A percentile compares a stretch with the other conserved stretches of the same genome.
These are phyloP conservation scores for Linaria vulgaris DNA, from an alignment of 257 asterid species.

Conservation along the genomic window DNA sequence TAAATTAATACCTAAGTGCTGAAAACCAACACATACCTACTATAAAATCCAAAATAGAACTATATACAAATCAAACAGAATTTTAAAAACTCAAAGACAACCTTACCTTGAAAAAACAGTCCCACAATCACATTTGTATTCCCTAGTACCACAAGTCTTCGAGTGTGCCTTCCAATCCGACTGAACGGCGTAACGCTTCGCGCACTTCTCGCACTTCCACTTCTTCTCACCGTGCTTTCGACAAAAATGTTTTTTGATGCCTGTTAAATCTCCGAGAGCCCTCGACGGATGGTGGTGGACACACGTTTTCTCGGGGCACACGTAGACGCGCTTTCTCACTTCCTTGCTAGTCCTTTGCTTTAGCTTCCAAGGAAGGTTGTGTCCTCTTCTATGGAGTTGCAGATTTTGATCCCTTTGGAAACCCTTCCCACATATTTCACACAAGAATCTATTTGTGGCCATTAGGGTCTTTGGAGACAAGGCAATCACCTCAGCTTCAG, in stretches of 20 bases:
- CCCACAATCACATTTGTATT: constrained; percentile 91
- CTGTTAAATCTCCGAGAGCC: constrained; percentile 91
- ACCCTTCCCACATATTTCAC: constrained; percentile 94
- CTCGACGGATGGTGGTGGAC: constrained; percentile 80
- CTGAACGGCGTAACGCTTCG: constrained; percentile 82
- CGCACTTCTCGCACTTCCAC: constrained; percentile 93
- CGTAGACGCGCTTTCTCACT: constrained; percentile 72
- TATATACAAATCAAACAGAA: too few relatives aligned
- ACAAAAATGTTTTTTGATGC: constrained; percentile 88
- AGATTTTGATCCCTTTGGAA: constrained; percentile 89
- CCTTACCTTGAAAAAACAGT: constrained; percentile 76
- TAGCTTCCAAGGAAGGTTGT: constrained; percentile 89
- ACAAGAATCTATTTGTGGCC: constrained; percentile 87
- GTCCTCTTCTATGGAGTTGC: constrained; percentile 91
- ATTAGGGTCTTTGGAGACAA: constrained; percentile 86
- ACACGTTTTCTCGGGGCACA: constrained; percentile 85
- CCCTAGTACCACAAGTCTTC: constrained; percentile 90
- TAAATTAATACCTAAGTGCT: constrained; percentile 1
- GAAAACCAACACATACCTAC: constrained; percentile 12
- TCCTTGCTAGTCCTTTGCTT: constrained; percentile 79
- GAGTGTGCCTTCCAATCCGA: constrained; percentile 97
- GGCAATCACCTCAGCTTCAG: constrained; percentile 87
- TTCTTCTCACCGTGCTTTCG: constrained; percentile 94
- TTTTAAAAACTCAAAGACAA: too few relatives aligned
- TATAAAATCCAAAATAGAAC: too few relatives aligned